Conservation (phyloP, 2,329 filamentous ascomycete genomes). For the Xylariaceae sp. region DNA sequence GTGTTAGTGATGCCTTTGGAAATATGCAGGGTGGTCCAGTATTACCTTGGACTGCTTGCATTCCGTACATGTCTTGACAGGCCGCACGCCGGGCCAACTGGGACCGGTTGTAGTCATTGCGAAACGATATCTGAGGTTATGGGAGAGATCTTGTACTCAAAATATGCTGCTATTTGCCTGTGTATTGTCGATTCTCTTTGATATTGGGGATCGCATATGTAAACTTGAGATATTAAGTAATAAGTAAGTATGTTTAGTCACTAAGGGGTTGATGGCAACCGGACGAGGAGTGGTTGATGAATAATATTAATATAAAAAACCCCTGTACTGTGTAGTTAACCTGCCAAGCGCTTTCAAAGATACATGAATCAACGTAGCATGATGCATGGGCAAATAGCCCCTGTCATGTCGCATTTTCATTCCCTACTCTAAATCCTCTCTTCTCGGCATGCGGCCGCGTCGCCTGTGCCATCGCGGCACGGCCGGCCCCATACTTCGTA, state of each 20-base stretch:
- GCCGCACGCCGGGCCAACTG: slow-evolving; percentile 32
- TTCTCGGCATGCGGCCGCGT: background rate
- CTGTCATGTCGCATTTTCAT: background rate
- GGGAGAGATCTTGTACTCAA: no score
- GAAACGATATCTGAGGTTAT: background rate
- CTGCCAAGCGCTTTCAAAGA: background rate
- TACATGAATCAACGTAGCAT: background rate
- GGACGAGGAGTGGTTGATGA: background rate
- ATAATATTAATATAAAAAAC: background rate
- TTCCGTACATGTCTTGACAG: slow-evolving; percentile 37
- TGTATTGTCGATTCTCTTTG: background rate
- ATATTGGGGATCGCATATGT: background rate
- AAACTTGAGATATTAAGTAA: background rate
- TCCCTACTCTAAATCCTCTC: background rate
- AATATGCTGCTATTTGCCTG: no score
- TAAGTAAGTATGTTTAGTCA: background rate
- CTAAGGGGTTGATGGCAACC: background rate
- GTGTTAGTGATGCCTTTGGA: slow-evolving; percentile 5
- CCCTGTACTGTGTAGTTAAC: background rate
- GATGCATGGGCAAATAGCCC: background rate
- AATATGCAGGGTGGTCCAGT: slow-evolving; percentile 5
- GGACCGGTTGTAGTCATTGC: slow-evolving; percentile 28
- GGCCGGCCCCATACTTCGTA: background rate
- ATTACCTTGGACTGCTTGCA: slow-evolving; percentile 37
- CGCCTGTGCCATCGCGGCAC: no score